Evolutionary conservation across 2,329 filamentous ascomycete species (phyloP).

Genomic region (Cladorrhinum sp.): DNA sequence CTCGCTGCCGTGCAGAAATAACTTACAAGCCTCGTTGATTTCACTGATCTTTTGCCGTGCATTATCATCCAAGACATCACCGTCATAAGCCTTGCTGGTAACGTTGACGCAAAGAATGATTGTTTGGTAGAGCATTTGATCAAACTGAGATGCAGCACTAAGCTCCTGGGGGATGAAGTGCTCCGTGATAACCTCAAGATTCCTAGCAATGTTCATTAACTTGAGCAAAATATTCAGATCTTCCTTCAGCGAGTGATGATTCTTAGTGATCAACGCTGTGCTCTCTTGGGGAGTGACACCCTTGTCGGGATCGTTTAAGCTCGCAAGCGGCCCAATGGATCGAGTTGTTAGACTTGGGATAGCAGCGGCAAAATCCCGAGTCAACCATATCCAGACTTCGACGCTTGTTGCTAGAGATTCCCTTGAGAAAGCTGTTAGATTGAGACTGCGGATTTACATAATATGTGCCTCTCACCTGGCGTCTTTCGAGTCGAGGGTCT

Average conservation of each 20-base stretch:
- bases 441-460: background rate
- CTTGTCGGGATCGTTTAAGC: slow-evolving; percentile 52
- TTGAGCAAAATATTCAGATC: slow-evolving; percentile 63
- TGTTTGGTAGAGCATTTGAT: slow-evolving; percentile 63
- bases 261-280: slow-evolving; percentile 60
- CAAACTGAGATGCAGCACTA: slow-evolving; percentile 61
- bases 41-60: slow-evolving; percentile 58
- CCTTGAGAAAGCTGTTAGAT: slow-evolving; percentile 33
- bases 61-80: slow-evolving; percentile 57
- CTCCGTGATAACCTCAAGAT: slow-evolving; percentile 61
- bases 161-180: slow-evolving; percentile 65
- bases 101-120: slow-evolving; percentile 65
- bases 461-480: slow-evolving; percentile 47
- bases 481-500: slow-evolving; percentile 59
- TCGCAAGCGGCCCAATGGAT: slow-evolving; percentile 54
- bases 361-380: slow-evolving; percentile 58
- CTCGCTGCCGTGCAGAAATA: background rate
- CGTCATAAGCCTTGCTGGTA: slow-evolving; percentile 64
- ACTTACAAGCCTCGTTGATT: slow-evolving; percentile 62
- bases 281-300: slow-evolving; percentile 60
- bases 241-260: slow-evolving; percentile 58
- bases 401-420: slow-evolving; percentile 61
- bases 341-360: slow-evolving; percentile 59
- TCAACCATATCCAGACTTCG: slow-evolving; percentile 63
- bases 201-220: slow-evolving; percentile 64